Evolutionary conservation across 192 early-diverging fungal genomes (phyloP).

Genomic region (Coemansia sp.): DNA sequence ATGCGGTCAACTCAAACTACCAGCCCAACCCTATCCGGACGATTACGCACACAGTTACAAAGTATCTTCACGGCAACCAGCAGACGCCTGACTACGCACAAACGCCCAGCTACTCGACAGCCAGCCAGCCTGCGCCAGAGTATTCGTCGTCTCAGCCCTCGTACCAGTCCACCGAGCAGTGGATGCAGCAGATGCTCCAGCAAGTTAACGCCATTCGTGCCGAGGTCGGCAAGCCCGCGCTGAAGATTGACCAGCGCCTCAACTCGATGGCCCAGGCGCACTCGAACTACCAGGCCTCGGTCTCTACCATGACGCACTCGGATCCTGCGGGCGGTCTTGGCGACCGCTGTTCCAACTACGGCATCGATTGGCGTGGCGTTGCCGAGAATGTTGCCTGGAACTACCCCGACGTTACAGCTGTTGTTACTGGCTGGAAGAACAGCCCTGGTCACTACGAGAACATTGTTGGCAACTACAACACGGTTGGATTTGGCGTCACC

Average conservation of each 20-base stretch:
- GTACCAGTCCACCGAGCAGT: constrained; percentile 5
- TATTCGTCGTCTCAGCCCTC: neutral
- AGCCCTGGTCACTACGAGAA: constrained; percentile 37
- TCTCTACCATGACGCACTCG: constrained; percentile 28
- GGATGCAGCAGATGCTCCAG: constrained; percentile 41
- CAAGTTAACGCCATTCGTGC: constrained; percentile 40
- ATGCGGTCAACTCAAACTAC: constrained; percentile 30
- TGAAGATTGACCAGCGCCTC: constrained; percentile 21
- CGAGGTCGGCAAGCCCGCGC: constrained; percentile 22
- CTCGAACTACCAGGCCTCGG: constrained; percentile 35
- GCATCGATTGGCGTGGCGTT: constrained; percentile 29
- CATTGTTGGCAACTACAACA: constrained; percentile 44
- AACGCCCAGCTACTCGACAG: neutral
- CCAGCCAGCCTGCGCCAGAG: constrained; percentile 2
- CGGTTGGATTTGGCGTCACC: constrained; percentile 37
- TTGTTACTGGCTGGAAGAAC: constrained; percentile 22
- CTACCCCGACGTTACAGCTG: constrained; percentile 20
- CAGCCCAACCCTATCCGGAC: neutral
- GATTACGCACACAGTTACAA: constrained; percentile 10
- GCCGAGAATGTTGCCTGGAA: constrained; percentile 46
- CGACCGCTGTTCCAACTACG: constrained; percentile 24
- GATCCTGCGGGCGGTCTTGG: constrained; percentile 27
- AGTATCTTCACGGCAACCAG: neutral
- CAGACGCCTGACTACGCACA: neutral
- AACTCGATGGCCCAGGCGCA: constrained; percentile 38